Conservation (phyloP, 2,329 filamentous ascomycete genomes). For the Clarireedia paspali region DNA sequence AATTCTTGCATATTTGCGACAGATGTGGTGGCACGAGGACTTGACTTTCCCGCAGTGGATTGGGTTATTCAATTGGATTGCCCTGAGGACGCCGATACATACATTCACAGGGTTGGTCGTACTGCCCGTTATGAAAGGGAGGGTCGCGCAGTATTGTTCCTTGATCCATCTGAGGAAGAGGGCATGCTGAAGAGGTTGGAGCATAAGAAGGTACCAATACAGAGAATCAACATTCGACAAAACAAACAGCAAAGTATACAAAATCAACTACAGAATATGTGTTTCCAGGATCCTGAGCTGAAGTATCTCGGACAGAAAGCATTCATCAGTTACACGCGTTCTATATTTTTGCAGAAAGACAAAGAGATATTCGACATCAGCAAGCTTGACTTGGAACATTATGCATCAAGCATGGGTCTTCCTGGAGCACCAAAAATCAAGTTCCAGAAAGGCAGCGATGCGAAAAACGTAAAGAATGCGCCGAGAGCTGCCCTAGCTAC, state of each 20-base stretch:
- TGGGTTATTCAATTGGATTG: conserved; percentile 99
- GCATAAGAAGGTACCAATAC: conserved; percentile 82
- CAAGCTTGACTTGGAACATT: conserved; percentile 77
- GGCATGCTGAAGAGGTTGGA: conserved; percentile 84
- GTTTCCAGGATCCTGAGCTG: conserved; percentile 86
- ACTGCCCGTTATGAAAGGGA: conserved; percentile 89
- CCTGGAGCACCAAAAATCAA: conserved; percentile 90
- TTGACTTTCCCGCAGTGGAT: conserved; percentile 94
- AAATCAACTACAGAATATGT: conserved; percentile 85
- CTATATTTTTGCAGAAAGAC: conserved; percentile 80
- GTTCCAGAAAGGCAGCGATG: conserved; percentile 82
- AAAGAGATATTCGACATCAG: conserved; percentile 86
- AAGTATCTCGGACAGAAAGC: conserved; percentile 96
- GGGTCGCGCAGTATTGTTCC: conserved; percentile 80
- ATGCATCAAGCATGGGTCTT: conserved; percentile 75
- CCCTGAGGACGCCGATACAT: conserved; percentile 93
- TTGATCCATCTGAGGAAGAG: conserved; percentile 85
- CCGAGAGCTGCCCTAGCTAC: conserved; percentile 56
- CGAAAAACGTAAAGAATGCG: conserved; percentile 82
- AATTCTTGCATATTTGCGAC: conserved; percentile 88
- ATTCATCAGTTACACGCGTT: conserved; percentile 83
- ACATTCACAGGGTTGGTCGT: conserved; percentile 91
- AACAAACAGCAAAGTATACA: conserved; percentile 86
- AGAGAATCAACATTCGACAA: conserved; percentile 76
- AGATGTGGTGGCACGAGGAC: conserved; percentile 85